phyloP scores from a whole-genome alignment of 768 basidiomycete genomes.

The Cyathus striatus region DNA sequence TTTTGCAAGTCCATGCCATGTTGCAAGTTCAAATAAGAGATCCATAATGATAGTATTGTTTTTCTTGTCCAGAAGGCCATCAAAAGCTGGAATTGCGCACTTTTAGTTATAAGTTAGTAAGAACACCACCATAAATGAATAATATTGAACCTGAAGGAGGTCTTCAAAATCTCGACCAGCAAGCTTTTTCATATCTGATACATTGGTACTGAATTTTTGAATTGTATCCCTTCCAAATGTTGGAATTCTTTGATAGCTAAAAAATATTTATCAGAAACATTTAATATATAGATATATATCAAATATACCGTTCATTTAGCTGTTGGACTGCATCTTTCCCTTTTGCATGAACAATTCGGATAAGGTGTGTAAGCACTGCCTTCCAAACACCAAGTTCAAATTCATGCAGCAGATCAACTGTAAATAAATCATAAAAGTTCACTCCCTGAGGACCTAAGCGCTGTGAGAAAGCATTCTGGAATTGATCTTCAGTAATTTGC shows the following conservation, averaged over 20 bases:
- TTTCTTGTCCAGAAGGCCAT: conserved; percentile 20
- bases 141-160: conserved; percentile 27
- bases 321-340: conserved; percentile 5
- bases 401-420: conserved; percentile 29
- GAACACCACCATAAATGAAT: background rate
- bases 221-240: conserved; percentile 23
- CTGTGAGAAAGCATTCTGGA: conserved; percentile 22
- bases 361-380: conserved; percentile 20
- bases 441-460: conserved; percentile 8
- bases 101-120: conserved; percentile 4
- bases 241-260: conserved; percentile 15
- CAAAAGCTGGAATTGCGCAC: conserved; percentile 32
- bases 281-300: background rate
- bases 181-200: conserved; percentile 23
- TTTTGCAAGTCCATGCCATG: conserved; percentile 31
- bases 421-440: conserved; percentile 19
- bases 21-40: conserved; percentile 19
- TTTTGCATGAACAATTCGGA: conserved; percentile 19
- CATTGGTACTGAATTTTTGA: conserved; percentile 19
- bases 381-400: conserved; percentile 31
- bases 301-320: conserved; percentile 18
- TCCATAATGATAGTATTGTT: conserved; percentile 15
- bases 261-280: background rate
- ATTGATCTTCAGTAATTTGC: background rate
- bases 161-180: conserved; percentile 33